A percentile compares a stretch with the other conserved stretches of the same genome.
phyloP scores from a whole-genome alignment of 768 basidiomycete species.

The Crucibulum laeve region DNA sequence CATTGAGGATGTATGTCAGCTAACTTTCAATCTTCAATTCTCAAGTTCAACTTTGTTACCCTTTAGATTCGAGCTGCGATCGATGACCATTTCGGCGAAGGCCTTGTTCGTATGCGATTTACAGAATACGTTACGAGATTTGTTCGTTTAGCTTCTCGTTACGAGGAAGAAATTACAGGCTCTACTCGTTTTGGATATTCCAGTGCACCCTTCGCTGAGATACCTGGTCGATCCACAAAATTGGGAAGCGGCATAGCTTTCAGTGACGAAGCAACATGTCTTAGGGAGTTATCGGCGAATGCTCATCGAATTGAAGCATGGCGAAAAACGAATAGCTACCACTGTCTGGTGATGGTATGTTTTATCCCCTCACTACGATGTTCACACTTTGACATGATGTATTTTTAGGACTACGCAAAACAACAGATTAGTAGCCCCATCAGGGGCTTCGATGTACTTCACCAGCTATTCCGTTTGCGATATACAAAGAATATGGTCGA shows the following conservation, averaged over 20 bases:
- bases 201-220: conserved; percentile 46
- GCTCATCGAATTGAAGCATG: conserved; percentile 90
- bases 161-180: conserved; percentile 83
- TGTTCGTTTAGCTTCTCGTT: conserved; percentile 83
- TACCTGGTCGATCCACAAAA: conserved; percentile 36
- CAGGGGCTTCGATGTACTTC: conserved; percentile 76
- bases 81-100: conserved; percentile 89
- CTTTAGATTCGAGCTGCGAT: conserved; percentile 84
- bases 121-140: conserved; percentile 87
- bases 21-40: not conserved
- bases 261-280: conserved; percentile 59
- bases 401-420: conserved; percentile 63
- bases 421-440: conserved; percentile 52
- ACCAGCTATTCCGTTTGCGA: conserved; percentile 83
- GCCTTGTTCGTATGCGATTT: conserved; percentile 82
- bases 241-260: conserved; percentile 85
- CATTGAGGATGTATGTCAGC: conserved; percentile 82
- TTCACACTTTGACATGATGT: conserved; percentile 6
- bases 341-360: conserved; percentile 61
- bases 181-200: conserved; percentile 74
- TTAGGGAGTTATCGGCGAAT: conserved; percentile 71
- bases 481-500: conserved; percentile 69
- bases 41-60: not conserved
- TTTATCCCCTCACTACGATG: conserved; percentile 3
- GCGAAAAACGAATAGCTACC: conserved; percentile 80